Base-by-base conservation (phyloP, 148 eudicot species). In the Suaeda aralocaspica region DNA sequence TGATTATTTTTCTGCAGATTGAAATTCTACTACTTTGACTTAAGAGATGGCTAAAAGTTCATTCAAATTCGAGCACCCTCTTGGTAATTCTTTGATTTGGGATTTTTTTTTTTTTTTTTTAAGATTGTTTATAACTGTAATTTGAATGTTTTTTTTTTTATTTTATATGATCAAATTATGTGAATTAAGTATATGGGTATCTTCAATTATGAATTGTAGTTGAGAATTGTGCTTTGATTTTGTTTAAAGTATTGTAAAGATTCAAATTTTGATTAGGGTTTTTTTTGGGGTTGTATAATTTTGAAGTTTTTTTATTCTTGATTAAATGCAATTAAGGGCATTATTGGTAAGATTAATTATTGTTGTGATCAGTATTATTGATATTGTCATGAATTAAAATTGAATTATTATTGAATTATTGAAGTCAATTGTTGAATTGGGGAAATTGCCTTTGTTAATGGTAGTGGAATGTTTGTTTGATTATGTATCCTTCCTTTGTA, bases 1-100 rank as follows among this genome's bases (percentile, higher is more conserved):
- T n/a, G n/a, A n/a, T n/a, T n/a, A 5, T 66, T 28, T 55, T 22
- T 21, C 68, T 64, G 57, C 70, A 76, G 74, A 46, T 19, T 41
- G 19, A 14, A 56, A 69, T 56, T 69, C 26, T 62, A 22, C 49
- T 26, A 30, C 45, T 14, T 6, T 56, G 44, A 69, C 26, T 50
- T 52, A 10, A 44, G 44, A 29, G 33, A 81, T 77, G 84, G 82
- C 82, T 36, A 82, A 68, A 59, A 78, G 72, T 65, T 64, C 79
- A 49, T 82, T 82, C 73, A 82, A 78, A 73, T 53, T 73, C 42
- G 79, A 78, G 22, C 71, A 78, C 66, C 79, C 84, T n/a, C 66
- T 75, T 68, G 84, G 84, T 82, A 18, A 21, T 64, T 36, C 48
- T 67, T 66, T 25, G n/a, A 65, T 39, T 49, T 59, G 18, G 33